Evolutionary conservation across 495 filamentous ascomycete genomes (phyloP).

Genomic region (Durotheca rogersii): DNA sequence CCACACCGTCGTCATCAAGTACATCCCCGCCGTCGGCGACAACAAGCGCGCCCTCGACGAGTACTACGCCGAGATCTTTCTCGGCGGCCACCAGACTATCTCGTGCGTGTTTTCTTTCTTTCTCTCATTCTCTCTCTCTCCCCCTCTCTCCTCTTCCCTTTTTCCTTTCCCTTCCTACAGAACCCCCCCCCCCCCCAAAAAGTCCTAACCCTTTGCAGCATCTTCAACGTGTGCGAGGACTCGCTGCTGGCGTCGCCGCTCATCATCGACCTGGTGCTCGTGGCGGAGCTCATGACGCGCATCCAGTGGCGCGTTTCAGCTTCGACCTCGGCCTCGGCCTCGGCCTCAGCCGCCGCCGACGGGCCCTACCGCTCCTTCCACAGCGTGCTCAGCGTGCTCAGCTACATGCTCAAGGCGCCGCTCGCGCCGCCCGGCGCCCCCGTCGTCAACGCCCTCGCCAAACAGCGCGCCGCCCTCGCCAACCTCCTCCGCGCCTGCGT

Average conservation of each 20-base stretch:
- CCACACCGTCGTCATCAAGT: conserved; percentile 93
- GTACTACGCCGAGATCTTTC: conserved; percentile 99
- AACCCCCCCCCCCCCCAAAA: no score
- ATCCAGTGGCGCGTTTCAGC: conserved; percentile 92
- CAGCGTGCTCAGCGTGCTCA: conserved; percentile 93
- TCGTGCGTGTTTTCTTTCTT: conserved; percentile 59
- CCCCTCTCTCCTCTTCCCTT: neutral
- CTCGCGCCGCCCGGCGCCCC: conserved; percentile 93
- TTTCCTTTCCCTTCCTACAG: neutral
- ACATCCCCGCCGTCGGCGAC: conserved; percentile 98
- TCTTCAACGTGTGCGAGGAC: conserved; percentile 99
- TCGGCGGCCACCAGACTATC: conserved; percentile 98
- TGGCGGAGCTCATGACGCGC: conserved; percentile 97
- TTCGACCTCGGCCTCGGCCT: no score
- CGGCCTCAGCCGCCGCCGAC: conserved; percentile 48
- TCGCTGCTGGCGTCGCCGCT: conserved; percentile 95
- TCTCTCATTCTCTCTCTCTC: neutral
- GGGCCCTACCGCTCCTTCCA: conserved; percentile 95
- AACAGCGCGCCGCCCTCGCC: conserved; percentile 91
- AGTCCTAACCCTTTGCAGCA: conserved; percentile 47
- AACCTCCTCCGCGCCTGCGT: conserved; percentile 99
- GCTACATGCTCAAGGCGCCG: conserved; percentile 99
- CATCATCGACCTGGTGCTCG: conserved; percentile 92
- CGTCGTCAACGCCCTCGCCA: conserved; percentile 92
- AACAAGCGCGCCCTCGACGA: conserved; percentile 99